Percentiles rank a stretch among this genome's conserved stretches.
phyloP scores from a whole-genome alignment of 768 basidiomycete species.

The Tricholoma bakamatsutake region DNA sequence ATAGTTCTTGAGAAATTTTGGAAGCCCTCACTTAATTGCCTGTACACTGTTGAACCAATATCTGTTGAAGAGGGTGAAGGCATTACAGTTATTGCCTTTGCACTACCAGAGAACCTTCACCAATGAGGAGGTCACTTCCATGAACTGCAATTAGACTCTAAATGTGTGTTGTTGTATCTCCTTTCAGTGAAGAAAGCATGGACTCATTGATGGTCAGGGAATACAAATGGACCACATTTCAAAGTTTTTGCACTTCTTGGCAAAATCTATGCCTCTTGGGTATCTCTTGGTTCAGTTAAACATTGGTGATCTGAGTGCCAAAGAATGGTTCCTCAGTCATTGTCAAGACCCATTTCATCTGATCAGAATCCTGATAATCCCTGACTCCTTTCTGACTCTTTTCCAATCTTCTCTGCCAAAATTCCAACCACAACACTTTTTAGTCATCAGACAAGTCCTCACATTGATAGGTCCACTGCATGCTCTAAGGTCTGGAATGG shows the following conservation, averaged over 20 bases:
- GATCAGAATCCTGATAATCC: too few relatives aligned
- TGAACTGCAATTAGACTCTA: conserved; percentile 22
- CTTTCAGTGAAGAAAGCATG: too few relatives aligned
- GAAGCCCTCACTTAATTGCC: neutral
- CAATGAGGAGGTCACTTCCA: conserved; percentile 17
- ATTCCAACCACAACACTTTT: too few relatives aligned
- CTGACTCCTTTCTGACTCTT: too few relatives aligned
- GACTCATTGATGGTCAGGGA: neutral
- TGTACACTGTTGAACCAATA: neutral
- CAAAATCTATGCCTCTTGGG: neutral
- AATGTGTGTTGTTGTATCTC: neutral
- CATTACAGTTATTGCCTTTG: conserved; percentile 20
- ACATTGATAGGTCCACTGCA: too few relatives aligned
- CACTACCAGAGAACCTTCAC: conserved; percentile 16
- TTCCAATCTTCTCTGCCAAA: too few relatives aligned
- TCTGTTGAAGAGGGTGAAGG: conserved; percentile 2
- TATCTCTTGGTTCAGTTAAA: neutral
- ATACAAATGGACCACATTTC: neutral
- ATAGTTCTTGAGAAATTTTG: neutral
- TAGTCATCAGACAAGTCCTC: too few relatives aligned
- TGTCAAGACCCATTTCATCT: too few relatives aligned
- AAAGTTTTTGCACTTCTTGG: neutral
- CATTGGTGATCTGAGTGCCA: neutral
- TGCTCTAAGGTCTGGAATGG: too few relatives aligned
- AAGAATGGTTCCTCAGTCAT: neutral